Conservation (phyloP, 78 protist species). For the Bodo saltans region DNA sequence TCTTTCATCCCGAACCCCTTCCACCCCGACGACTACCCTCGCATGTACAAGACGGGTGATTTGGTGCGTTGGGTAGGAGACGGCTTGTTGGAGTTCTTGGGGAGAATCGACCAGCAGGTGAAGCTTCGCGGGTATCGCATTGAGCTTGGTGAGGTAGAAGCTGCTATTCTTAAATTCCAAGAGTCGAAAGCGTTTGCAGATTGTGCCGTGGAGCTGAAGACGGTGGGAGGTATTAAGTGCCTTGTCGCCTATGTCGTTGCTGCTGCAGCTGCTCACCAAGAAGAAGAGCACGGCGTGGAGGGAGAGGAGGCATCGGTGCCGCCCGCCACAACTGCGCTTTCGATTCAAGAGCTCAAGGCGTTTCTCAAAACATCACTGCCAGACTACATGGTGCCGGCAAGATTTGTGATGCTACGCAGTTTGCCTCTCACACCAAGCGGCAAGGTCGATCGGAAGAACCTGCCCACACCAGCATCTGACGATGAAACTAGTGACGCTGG, state of each 20-base stretch:
- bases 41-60: constrained; percentile 63
- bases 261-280: neutral
- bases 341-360: neutral
- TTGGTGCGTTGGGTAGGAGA: constrained; percentile 54
- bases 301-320: too few species aligned
- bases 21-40: too few species aligned
- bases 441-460: constrained; percentile 34
- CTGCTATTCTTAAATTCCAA: constrained; percentile 18
- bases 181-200: constrained; percentile 25
- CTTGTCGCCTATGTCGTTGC: too few species aligned
- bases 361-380: constrained; percentile 38
- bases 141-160: constrained; percentile 64
- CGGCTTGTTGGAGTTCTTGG: constrained; percentile 61
- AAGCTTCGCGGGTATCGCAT: constrained; percentile 72
- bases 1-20: constrained; percentile 60
- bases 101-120: constrained; percentile 66
- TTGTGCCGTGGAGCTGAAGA: too few species aligned
- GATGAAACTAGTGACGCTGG: neutral
- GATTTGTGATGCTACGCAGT: constrained; percentile 2
- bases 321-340: too few species aligned
- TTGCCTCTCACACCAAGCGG: constrained; percentile 72
- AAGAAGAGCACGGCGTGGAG: too few species aligned
- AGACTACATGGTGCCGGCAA: constrained; percentile 52
- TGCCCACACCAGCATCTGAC: neutral
- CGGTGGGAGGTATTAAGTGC: constrained; percentile 19